Evolutionary conservation across 305 asterid genomes (phyloP).

Genomic region (Fraxinus sp.): DNA sequence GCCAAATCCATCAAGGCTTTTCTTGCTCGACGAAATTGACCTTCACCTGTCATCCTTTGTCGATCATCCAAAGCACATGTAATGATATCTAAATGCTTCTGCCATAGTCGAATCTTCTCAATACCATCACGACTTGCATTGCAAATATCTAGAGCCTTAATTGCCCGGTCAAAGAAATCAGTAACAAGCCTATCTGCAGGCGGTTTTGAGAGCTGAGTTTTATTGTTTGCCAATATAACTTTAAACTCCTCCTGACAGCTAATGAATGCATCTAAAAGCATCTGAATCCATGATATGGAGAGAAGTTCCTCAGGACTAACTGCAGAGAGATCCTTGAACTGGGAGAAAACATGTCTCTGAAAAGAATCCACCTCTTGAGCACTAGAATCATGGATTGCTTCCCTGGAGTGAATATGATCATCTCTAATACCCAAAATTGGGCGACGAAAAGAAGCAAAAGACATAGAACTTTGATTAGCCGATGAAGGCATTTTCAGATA

Average conservation of each 20-base stretch:
- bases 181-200: slow-evolving; percentile 57
- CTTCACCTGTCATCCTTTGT: slow-evolving; percentile 54
- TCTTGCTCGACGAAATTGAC: slow-evolving; percentile 81
- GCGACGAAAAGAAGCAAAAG: slow-evolving; percentile 80
- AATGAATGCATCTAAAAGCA: slow-evolving; percentile 59
- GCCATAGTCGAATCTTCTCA: slow-evolving; percentile 74
- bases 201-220: slow-evolving; percentile 41
- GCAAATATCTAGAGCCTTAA: slow-evolving; percentile 88
- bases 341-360: slow-evolving; percentile 48
- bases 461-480: slow-evolving; percentile 53
- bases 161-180: slow-evolving; percentile 70
- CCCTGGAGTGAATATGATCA: slow-evolving; percentile 57
- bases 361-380: slow-evolving; percentile 47
- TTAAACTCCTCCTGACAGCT: slow-evolving; percentile 64
- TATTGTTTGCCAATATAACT: slow-evolving; percentile 41
- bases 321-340: slow-evolving; percentile 54
- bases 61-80: slow-evolving; percentile 51
- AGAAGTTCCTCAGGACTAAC: slow-evolving; percentile 58
- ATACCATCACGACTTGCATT: slow-evolving; percentile 90
- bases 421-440: slow-evolving; percentile 51
- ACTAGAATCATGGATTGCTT: slow-evolving; percentile 34
- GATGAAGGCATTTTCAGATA: slow-evolving; percentile 67
- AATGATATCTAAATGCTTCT: slow-evolving; percentile 75
- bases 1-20: slow-evolving; percentile 81
- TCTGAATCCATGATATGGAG: slow-evolving; percentile 70